A percentile compares a stretch with the other conserved stretches of the same genome.
Conservation (phyloP, 2,329 filamentous ascomycete species). For the Paramyrothecium roridum region DNA sequence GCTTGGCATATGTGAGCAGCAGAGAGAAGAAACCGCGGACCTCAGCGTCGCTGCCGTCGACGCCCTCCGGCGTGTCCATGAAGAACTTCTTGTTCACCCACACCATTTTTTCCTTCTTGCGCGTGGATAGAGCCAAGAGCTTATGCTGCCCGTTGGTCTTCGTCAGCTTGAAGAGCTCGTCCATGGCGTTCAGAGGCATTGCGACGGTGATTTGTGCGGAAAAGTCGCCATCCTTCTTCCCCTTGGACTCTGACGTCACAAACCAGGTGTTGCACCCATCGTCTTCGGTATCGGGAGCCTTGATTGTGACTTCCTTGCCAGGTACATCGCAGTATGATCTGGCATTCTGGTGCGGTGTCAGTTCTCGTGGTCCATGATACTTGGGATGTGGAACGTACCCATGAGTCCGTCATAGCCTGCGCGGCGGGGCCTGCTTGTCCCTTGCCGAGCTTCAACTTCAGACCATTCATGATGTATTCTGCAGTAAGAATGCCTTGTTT, state of each 20-base stretch:
- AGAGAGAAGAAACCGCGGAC: not conserved
- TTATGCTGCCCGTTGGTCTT: not conserved
- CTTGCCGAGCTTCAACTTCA: no score
- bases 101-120: not conserved
- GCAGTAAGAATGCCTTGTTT: no score
- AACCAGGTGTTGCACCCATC: not conserved
- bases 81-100: not conserved
- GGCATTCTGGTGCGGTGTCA: not conserved
- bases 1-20: not conserved
- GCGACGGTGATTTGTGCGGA: not conserved
- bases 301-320: not conserved
- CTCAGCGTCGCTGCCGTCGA: not conserved
- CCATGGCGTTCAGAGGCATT: not conserved
- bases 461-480: no score
- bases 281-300: not conserved
- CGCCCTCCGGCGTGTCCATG: not conserved
- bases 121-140: not conserved
- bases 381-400: not conserved
- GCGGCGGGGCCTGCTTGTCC: no score
- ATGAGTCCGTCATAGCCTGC: not conserved
- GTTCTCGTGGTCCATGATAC: not conserved
- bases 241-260: not conserved
- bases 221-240: not conserved
- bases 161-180: not conserved
- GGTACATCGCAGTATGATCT: not conserved